Evolutionary conservation across 805 yeast species (phyloP).

Genomic region (Candida cerambycidarum): DNA sequence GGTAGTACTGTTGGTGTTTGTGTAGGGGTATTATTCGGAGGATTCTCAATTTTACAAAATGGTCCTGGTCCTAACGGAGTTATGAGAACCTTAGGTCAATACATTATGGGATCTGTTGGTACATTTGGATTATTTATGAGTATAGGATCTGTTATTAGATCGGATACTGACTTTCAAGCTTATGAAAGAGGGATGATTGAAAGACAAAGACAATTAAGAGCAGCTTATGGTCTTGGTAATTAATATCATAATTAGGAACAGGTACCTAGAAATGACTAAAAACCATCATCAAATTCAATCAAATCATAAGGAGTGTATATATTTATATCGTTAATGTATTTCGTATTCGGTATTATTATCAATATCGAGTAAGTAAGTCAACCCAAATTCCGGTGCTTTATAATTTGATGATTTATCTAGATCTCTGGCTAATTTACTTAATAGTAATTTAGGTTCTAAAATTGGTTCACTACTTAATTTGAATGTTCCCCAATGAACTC

Average conservation of each 20-base stretch:
- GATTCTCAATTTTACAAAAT: constrained; percentile 81
- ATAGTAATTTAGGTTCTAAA: constrained; percentile 70
- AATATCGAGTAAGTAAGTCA: constrained; percentile 57
- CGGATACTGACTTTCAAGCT: constrained; percentile 50
- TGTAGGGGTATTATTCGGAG: constrained; percentile 93
- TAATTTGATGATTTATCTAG: constrained; percentile 38
- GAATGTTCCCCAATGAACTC: constrained; percentile 97
- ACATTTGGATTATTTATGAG: constrained; percentile 97
- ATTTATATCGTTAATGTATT: constrained; percentile 7
- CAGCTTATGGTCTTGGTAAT: constrained; percentile 6
- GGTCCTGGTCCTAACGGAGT: constrained; percentile 99
- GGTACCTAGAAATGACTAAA: too few species aligned
- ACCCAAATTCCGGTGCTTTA: constrained; percentile 74
- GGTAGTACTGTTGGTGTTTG: constrained; percentile 92
- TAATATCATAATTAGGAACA: not conserved
- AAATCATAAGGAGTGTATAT: constrained; percentile 1
- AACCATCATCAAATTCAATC: too few species aligned
- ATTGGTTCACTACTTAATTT: constrained; percentile 85
- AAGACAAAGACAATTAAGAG: constrained; percentile 21
- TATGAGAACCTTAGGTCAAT: constrained; percentile 94
- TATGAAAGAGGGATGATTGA: constrained; percentile 30
- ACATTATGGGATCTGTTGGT: constrained; percentile 94
- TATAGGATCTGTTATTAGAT: constrained; percentile 87
- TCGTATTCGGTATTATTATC: constrained; percentile 14
- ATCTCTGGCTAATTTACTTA: constrained; percentile 51